Base-by-base conservation (phyloP, 768 basidiomycete genomes). In the Lactarius tabidus region DNA sequence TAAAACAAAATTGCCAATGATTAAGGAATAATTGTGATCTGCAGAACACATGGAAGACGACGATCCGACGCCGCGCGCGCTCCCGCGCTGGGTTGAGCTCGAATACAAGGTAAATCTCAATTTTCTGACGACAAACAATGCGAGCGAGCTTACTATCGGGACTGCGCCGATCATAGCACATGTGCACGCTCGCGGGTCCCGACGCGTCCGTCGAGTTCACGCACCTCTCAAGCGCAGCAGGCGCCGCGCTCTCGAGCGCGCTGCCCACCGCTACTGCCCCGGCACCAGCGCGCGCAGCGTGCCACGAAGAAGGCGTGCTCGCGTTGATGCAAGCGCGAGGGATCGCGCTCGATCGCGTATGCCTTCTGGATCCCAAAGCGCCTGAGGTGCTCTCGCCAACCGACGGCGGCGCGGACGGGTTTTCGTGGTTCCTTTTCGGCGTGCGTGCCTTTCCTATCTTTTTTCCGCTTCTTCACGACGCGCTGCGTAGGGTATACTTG, bases 1-100 rank as follows among this genome's bases (percentile, higher is more conserved):
- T 5, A 53, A 2, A 10, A 31, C 28, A 33, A 55, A 41, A 9
- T 51, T 14, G 12, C 38, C 29, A 43, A 62, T 39, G 2, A 8
- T 26, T 36, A 17, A 15, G 23, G 45, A 28, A 33, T 14, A 17
- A 51, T 35, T 29, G n/a, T 45, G 45, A 53, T 28, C 20, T 48
- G 20, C 71, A 93, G 94, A 95, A 69, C 93, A 95, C 73, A 94
- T 98, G 90, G 95, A 98, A 74, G 93, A 95, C 57, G 95, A 98
- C 73, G 95, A 95, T 65, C 80, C 83, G 17, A 83, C 83, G 0
- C 79, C 85, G 1, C 84, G 82, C 69, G 81, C 89, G 3, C 83
- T 93, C 48, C 91, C 91, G 26, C 85, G 84, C 17, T 98, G 96
- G 96, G 95, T 98, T 36, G 84, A 89, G 70, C 84, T 98, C 55